A percentile compares a stretch with the other conserved stretches of the same genome.
Evolutionary conservation across 768 basidiomycete genomes (phyloP).

Genomic region (Leccinum arenicola): DNA sequence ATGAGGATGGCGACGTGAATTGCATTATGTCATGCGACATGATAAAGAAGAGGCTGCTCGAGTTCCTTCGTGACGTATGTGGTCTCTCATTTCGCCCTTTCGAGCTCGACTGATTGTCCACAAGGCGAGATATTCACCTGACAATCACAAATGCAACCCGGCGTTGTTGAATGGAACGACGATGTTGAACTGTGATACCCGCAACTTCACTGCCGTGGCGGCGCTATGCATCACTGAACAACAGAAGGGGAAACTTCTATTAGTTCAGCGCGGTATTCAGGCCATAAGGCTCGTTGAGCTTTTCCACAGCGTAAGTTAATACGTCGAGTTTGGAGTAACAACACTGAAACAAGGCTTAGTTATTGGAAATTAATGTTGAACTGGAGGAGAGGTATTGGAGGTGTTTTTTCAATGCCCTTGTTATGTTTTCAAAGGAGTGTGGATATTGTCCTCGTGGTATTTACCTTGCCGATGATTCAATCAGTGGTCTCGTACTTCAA

Average conservation of each 20-base stretch:
- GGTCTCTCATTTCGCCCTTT: neutral
- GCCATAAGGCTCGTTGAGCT: conserved; percentile 17
- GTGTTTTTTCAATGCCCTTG: conserved; percentile 16
- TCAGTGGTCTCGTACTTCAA: conserved; percentile 7
- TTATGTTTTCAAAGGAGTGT: conserved; percentile 19
- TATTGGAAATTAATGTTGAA: conserved; percentile 19
- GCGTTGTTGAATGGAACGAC: conserved; percentile 15
- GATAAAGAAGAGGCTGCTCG: conserved; percentile 13
- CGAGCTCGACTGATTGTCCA: conserved; percentile 8
- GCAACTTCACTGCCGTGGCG: conserved; percentile 17
- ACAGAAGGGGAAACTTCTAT: conserved; percentile 2
- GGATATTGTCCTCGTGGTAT: conserved; percentile 20
- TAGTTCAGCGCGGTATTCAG: neutral
- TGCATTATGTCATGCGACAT: conserved; percentile 15
- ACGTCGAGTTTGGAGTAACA: neutral
- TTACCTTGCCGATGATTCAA: neutral
- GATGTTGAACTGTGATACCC: conserved; percentile 20
- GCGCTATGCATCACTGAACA: conserved; percentile 11
- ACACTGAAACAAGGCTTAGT: conserved; percentile 11
- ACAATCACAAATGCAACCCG: conserved; percentile 25
- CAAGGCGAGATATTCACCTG: conserved; percentile 8
- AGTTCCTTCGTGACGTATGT: conserved; percentile 18
- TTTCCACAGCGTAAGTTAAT: conserved; percentile 23
- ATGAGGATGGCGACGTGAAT: neutral
- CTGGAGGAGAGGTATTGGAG: conserved; percentile 19